phyloP scores from a whole-genome alignment of 129 eudicot genomes.

The Chrysanthemum makinoi region DNA sequence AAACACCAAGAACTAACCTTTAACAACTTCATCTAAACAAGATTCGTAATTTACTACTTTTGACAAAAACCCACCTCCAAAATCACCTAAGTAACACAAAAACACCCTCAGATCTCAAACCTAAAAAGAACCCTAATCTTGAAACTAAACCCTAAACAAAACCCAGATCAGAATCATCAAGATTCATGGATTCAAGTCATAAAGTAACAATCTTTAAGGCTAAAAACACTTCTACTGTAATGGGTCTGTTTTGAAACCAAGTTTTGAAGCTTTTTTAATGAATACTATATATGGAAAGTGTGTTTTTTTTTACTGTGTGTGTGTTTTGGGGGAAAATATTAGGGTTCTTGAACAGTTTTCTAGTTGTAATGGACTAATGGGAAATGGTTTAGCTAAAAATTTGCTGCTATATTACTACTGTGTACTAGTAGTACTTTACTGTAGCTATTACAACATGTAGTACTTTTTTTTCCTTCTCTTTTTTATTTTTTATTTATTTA shows the following conservation, averaged over 20 bases:
- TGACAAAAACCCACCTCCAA: conserved; percentile 18
- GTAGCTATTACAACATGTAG: conserved; percentile 28
- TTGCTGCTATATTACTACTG: conserved; percentile 22
- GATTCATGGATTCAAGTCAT: conserved; percentile 27
- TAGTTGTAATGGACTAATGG: conserved; percentile 31
- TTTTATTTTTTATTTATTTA: conserved; percentile 1
- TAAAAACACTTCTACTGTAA: conserved; percentile 9
- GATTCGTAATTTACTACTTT: neutral
- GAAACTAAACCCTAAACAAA: conserved; percentile 24
- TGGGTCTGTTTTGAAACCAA: conserved; percentile 26
- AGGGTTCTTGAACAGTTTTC: conserved; percentile 39
- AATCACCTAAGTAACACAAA: conserved; percentile 7
- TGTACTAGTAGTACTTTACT: conserved; percentile 34
- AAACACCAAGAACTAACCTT: conserved; percentile 1
- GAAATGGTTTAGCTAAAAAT: conserved; percentile 12
- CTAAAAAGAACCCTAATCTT: conserved; percentile 14
- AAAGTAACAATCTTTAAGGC: conserved; percentile 22
- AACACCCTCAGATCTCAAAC: conserved; percentile 27
- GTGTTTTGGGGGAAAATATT: conserved; percentile 30
- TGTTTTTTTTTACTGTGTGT: conserved; percentile 18
- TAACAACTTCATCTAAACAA: conserved; percentile 28
- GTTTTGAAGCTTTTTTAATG: conserved; percentile 24
- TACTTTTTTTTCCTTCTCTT: neutral
- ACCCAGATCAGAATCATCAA: conserved; percentile 35
- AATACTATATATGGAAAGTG: neutral